Conservation (phyloP, 495 filamentous ascomycete species). For the Trichocladium uniseriatum region DNA sequence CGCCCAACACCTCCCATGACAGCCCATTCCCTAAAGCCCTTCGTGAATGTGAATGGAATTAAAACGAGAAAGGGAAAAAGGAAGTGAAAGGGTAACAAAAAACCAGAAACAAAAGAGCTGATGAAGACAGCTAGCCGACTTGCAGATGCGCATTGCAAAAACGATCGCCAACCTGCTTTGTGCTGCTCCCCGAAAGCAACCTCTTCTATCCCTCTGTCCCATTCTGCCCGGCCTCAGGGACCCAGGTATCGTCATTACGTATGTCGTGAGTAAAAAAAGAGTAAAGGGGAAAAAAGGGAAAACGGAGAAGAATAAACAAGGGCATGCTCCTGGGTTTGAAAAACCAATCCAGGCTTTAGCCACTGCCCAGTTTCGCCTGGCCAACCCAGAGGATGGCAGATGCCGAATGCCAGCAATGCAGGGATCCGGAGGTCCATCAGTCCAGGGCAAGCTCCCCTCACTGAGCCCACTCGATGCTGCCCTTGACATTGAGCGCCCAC, state of each 20-base stretch:
- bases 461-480: constrained; percentile 44
- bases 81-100: background rate
- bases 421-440: too few relatives aligned
- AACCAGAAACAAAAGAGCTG: background rate
- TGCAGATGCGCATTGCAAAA: too few relatives aligned
- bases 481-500: constrained; percentile 59
- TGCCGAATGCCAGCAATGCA: too few relatives aligned
- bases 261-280: constrained; percentile 10
- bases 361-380: too few relatives aligned
- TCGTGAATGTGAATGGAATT: background rate
- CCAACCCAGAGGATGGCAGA: too few relatives aligned
- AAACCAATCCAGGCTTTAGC: too few relatives aligned
- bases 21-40: background rate
- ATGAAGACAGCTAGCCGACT: background rate
- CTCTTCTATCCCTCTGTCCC: background rate
- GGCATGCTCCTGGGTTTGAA: too few relatives aligned
- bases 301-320: background rate
- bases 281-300: background rate
- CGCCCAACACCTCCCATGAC: too few relatives aligned
- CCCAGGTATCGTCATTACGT: constrained; percentile 17
- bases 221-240: background rate
- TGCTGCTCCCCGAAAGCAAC: background rate
- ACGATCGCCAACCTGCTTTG: background rate
- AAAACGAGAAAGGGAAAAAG: background rate
- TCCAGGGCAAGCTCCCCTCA: constrained; percentile 16